Evolutionary conservation across 2,329 filamentous ascomycete genomes (phyloP), one percentile per base, ranked within the genome.

Genomic region (Zasmidium angulare): DNA sequence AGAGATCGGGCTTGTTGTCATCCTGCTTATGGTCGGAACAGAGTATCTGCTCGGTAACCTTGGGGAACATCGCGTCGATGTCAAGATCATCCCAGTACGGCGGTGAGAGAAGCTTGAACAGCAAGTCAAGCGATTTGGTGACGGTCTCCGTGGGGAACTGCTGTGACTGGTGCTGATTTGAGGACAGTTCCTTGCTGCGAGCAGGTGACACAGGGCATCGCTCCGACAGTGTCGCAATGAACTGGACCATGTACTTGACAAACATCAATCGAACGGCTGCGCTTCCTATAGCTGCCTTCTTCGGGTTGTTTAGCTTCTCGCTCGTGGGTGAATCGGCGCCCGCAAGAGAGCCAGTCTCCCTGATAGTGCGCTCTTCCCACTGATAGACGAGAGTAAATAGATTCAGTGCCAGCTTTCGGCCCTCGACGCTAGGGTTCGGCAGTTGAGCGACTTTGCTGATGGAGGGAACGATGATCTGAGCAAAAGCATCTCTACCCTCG

Each of bases 161-260:
- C 1, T 63, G 66, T 79, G 10, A 84, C 72, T 14, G 84, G 78
- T 19, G 82, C 73, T 51, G 79, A 75, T 46, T 80, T 78, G 31
- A 79, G 11, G 56, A 19, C 46, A 72, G 86, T 51, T 86, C 84
- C 46, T 86, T 81, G 50, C 63, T 64, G 67, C 87, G 89, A 14
- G 85, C 82, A 21, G 89, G 89, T 92, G 69, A 66, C 2, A 68
- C 84, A 20, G 87, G 87, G 72, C 90, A 97, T 31, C 93, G 86
- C 75, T 98, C 95, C 19, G 89, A 89, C 21, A 97, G 82, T 53
- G 91, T 89, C 1, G 92, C 93, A 67, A 98, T 96, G 75, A 98
- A 98, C 61, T 95, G 90, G 26, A 98, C 90, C 29, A 99, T 84
- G 71, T 98, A 99, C 75, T 96, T 97, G 50, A 97, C 84, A 79